Evolutionary conservation across 441 rosid genomes (phyloP).

Genomic region (Kokia cookei): DNA sequence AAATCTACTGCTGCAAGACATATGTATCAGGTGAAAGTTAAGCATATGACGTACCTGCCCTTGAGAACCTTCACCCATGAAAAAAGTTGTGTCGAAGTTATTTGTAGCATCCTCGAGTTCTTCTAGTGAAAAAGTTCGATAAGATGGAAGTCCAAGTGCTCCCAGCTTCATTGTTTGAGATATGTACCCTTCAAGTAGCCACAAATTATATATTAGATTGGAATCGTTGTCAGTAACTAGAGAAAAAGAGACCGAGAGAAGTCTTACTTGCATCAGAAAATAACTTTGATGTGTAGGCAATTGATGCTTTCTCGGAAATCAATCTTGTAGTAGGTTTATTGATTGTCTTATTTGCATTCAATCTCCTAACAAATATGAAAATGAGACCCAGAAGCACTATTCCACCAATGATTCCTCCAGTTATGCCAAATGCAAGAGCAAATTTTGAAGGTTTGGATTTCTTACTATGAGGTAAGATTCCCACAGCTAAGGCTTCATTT

Average conservation of each 20-base stretch:
- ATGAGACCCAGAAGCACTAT: conserved; percentile 37
- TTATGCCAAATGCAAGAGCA: conserved; percentile 42
- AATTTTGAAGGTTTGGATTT: conserved; percentile 27
- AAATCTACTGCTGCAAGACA: not conserved
- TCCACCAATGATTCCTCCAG: conserved; percentile 58
- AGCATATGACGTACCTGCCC: conserved; percentile 55
- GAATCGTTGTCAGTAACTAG: not conserved
- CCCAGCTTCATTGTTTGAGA: conserved; percentile 92
- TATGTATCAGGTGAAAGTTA: not conserved
- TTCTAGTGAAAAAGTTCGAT: conserved; percentile 75
- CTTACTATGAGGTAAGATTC: conserved; percentile 53
- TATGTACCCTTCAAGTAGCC: conserved; percentile 58
- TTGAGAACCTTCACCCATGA: conserved; percentile 90
- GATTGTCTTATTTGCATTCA: conserved; percentile 20
- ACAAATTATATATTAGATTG: conserved; percentile 8
- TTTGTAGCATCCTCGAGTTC: conserved; percentile 84
- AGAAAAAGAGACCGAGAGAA: conserved; percentile 5
- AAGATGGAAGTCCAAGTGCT: conserved; percentile 80
- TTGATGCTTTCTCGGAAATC: conserved; percentile 63
- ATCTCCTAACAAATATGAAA: conserved; percentile 41
- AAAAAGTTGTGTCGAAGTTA: conserved; percentile 76
- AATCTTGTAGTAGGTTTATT: conserved; percentile 47
- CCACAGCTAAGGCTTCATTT: conserved; percentile 92
- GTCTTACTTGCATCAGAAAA: conserved; percentile 87
- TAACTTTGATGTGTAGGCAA: conserved; percentile 75